phyloP scores from a whole-genome alignment of 495 filamentous ascomycete genomes.

The Penicillium antarcticum region DNA sequence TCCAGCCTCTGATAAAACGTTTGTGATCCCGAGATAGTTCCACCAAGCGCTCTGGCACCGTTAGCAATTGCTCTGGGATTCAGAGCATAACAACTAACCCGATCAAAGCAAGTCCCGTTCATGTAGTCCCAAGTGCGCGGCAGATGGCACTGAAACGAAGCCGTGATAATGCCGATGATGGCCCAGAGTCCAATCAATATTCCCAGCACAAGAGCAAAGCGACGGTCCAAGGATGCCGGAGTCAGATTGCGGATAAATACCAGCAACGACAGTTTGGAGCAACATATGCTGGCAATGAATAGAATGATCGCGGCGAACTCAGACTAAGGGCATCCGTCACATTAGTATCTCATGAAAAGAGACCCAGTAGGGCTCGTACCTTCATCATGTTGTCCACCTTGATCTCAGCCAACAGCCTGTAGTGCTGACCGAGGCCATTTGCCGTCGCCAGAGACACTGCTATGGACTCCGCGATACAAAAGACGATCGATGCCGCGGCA shows the following conservation, averaged over 20 bases:
- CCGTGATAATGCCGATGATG: slow-evolving; percentile 27
- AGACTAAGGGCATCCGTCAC: slow-evolving; percentile 9
- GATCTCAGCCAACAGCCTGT: slow-evolving; percentile 3
- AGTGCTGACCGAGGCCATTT: slow-evolving; percentile 21
- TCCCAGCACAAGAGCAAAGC: slow-evolving; percentile 19
- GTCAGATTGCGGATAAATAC: slow-evolving; percentile 26
- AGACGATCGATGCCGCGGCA: slow-evolving; percentile 31
- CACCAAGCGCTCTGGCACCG: slow-evolving; percentile 30
- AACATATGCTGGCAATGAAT: slow-evolving; percentile 24
- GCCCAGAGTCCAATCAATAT: slow-evolving; percentile 30
- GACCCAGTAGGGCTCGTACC: neutral
- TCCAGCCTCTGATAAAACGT: slow-evolving; percentile 39
- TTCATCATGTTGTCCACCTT: slow-evolving; percentile 8
- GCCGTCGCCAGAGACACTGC: slow-evolving; percentile 20
- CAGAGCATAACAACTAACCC: slow-evolving; percentile 16
- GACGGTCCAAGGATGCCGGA: slow-evolving; percentile 16
- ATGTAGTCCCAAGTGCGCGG: slow-evolving; percentile 38
- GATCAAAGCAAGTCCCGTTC: slow-evolving; percentile 30
- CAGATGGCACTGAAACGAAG: slow-evolving; percentile 40
- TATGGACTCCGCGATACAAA: slow-evolving; percentile 28
- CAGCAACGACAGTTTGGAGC: slow-evolving; percentile 34
- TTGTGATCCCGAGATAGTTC: slow-evolving; percentile 37
- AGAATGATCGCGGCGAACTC: slow-evolving; percentile 32
- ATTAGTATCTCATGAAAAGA: neutral
- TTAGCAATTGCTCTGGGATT: neutral